These are phyloP conservation scores for Dimocarpus longan DNA, from an alignment of 345 rosid genomes.

Conservation along the genomic window DNA sequence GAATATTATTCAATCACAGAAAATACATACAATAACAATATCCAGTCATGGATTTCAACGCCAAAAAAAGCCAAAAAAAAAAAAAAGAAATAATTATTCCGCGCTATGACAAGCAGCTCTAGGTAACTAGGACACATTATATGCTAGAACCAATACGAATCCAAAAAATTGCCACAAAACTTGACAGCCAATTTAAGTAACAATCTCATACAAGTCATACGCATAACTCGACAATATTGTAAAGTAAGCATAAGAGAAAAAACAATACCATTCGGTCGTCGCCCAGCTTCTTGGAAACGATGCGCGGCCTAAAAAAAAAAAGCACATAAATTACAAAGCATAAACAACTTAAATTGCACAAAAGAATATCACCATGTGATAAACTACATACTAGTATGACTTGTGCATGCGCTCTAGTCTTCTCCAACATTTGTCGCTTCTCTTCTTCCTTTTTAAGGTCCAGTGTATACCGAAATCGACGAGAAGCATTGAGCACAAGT, in stretches of 20 bases:
- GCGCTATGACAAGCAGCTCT: too few relatives aligned
- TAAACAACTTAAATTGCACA: neutral
- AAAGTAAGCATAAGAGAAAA: conserved; percentile 8
- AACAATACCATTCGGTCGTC: conserved; percentile 56
- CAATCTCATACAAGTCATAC: neutral
- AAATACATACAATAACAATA: too few relatives aligned
- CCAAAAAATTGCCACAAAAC: neutral
- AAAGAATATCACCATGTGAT: neutral
- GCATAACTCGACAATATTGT: neutral
- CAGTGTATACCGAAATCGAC: conserved; percentile 93
- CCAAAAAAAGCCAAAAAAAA: too few relatives aligned
- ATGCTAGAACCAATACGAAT: too few relatives aligned
- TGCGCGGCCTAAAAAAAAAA: conserved; percentile 71
- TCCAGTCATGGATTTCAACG: too few relatives aligned
- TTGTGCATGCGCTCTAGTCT: conserved; percentile 87
- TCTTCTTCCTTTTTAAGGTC: conserved; percentile 90
- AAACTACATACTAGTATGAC: conserved; percentile 66
- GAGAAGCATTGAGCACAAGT: conserved; percentile 93
- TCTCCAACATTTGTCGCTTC: conserved; percentile 54
- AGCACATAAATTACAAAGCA: conserved; percentile 22
- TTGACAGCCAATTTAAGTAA: neutral
- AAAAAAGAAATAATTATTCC: too few relatives aligned
- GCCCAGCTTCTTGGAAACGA: conserved; percentile 68
- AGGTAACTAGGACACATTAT: too few relatives aligned
- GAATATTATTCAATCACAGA: too few relatives aligned